A percentile compares a stretch with the other conserved stretches of the same genome.
phyloP scores from a whole-genome alignment of 495 filamentous ascomycete species.

The Astrothelium subdiscretum region DNA sequence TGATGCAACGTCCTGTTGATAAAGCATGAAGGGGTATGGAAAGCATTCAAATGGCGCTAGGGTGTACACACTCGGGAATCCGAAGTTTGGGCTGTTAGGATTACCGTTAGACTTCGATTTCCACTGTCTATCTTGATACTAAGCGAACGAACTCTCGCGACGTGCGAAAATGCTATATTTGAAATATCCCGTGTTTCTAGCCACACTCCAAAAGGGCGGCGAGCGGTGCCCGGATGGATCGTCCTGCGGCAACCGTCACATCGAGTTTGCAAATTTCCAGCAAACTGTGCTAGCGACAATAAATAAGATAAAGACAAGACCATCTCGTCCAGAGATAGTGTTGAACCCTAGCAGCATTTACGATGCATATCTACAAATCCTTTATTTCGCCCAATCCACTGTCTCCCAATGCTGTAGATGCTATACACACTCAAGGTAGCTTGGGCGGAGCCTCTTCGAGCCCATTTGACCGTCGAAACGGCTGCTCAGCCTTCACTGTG shows the following conservation, averaged over 20 bases:
- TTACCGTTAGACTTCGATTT: background rate
- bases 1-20: background rate
- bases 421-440: background rate
- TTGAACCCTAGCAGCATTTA: background rate
- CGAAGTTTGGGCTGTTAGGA: background rate
- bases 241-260: no score
- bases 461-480: background rate
- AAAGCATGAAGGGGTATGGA: background rate
- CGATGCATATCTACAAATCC: background rate
- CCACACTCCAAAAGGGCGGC: no score
- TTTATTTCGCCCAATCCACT: background rate
- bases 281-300: background rate
- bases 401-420: background rate
- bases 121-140: background rate
- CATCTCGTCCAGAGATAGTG: background rate
- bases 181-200: no score
- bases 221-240: no score
- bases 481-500: constrained; percentile 21
- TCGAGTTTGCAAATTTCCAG: no score
- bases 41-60: background rate
- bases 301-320: background rate
- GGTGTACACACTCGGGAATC: no score
- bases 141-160: no score
- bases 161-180: no score
- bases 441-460: background rate